Base-by-base conservation (phyloP, 108 stramenopile genomes). In the Aurantiochytrium sp. region DNA sequence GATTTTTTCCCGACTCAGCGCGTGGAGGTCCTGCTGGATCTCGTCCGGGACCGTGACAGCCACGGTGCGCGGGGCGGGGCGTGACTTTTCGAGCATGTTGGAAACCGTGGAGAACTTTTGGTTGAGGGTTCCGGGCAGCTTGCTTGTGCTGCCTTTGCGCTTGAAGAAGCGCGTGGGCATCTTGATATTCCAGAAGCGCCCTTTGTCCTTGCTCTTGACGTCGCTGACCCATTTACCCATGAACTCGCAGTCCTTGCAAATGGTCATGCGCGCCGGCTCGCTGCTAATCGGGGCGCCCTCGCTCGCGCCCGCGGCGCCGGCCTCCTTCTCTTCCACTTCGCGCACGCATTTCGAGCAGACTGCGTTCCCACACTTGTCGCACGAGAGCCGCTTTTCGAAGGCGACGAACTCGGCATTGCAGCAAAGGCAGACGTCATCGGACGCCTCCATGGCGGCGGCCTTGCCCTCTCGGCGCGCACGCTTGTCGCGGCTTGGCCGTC, bases 221-320 rank as follows among this genome's bases (percentile, higher is more conserved):
- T 81, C 73, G 3, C 32, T 81, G n/a, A 81, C 73, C 73, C 73
- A 81, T 48, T 81, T 81, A 12, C 73, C 73, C 73, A 81, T 81
- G 45, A 81, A 81, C 45, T 81, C 73, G 45, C 73, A 81, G 39
- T 81, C 73, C 4, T 81, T 81, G 73, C 73, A 81, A 81, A 81
- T 48, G 59, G 59, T 65, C 27, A 65, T 1, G 2, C 59, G 59
- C 59, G 32, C 15, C 8, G 32, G 12, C 27, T 65, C 32, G 59
- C 59, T 19, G 19, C 34, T 65, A 12, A 19, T 24, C 27, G 73
- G n/a, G 36, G 36, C 39, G 17, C 8, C 45, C 22, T 65, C 59
- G 10, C 8, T 34, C 59, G 10, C 24, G 2, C 34, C 59, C 34
- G 27, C 3, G n/a, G n/a, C 50, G 50, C 50, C 50, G 50, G 50